A percentile compares a stretch with the other conserved stretches of the same genome.
phyloP scores from a whole-genome alignment of 2,329 filamentous ascomycete genomes.

The Penicillium sp. region DNA sequence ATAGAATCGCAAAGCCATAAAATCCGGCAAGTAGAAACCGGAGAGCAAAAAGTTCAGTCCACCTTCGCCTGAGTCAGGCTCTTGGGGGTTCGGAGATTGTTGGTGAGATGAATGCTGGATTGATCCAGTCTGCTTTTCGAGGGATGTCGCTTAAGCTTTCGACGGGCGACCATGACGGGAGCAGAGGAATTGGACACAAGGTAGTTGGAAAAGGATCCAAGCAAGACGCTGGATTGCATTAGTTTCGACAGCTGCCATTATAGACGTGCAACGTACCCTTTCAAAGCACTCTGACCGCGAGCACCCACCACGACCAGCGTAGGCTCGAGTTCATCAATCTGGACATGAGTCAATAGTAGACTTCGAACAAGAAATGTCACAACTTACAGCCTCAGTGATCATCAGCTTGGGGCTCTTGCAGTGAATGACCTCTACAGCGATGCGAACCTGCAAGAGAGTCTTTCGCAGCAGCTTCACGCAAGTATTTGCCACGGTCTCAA shows the following conservation, averaged over 20 bases:
- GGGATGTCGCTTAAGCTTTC: slow-evolving; percentile 78
- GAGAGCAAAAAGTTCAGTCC: too few species aligned
- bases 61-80: slow-evolving; percentile 67
- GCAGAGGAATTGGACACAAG: slow-evolving; percentile 94
- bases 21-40: too few species aligned
- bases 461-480: slow-evolving; percentile 83
- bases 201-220: slow-evolving; percentile 96
- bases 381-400: slow-evolving; percentile 76
- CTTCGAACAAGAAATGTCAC: too few species aligned
- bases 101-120: slow-evolving; percentile 65
- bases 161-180: slow-evolving; percentile 95
- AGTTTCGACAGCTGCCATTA: slow-evolving; percentile 2
- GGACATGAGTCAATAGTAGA: too few species aligned
- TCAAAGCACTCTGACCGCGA: slow-evolving; percentile 81
- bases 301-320: slow-evolving; percentile 92
- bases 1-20: too few species aligned
- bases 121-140: slow-evolving; percentile 60
- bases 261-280: slow-evolving; percentile 59
- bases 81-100: slow-evolving; percentile 69
- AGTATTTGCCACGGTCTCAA: slow-evolving; percentile 76
- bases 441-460: slow-evolving; percentile 83
- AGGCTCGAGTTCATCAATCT: slow-evolving; percentile 84
- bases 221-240: slow-evolving; percentile 61
- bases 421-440: slow-evolving; percentile 93
- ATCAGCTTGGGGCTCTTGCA: slow-evolving; percentile 97